phyloP scores from a whole-genome alignment of 257 asterid species.

The Nicotiana knightiana region DNA sequence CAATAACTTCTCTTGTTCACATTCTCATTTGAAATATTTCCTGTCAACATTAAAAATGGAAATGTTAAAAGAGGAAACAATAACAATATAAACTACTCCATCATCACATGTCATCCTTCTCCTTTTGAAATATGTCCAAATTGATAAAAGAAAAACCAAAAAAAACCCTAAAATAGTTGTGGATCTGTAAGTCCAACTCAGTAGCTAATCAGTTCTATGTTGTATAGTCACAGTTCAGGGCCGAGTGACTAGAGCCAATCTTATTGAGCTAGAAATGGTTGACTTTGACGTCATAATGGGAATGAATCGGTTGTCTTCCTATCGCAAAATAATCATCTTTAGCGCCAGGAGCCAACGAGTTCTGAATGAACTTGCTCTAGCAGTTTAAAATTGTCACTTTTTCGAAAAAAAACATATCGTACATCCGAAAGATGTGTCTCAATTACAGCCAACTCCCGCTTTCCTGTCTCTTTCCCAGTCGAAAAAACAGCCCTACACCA shows the following conservation, averaged over 20 bases:
- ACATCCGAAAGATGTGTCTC: background rate
- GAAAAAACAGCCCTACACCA: background rate
- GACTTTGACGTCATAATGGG: background rate
- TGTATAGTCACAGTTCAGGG: background rate
- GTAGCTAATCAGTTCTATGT: background rate
- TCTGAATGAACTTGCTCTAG: background rate
- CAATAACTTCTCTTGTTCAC: conserved; percentile 20
- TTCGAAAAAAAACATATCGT: too few species aligned
- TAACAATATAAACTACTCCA: background rate
- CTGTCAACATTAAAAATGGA: conserved; percentile 8
- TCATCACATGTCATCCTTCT: background rate
- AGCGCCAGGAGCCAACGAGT: background rate
- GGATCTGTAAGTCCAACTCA: background rate
- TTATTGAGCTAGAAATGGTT: background rate
- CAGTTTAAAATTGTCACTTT: background rate
- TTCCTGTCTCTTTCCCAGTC: background rate
- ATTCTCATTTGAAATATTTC: conserved; percentile 20
- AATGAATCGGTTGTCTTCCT: background rate
- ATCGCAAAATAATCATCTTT: background rate
- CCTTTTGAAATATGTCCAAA: background rate
- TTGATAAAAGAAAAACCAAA: background rate
- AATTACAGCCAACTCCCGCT: background rate
- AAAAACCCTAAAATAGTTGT: background rate
- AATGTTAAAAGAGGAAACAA: background rate
- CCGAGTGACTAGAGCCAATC: background rate